A percentile compares a stretch with the other conserved stretches of the same genome.
Evolutionary conservation across 306 rosid species (phyloP).

Genomic region (Rosa rugosa): DNA sequence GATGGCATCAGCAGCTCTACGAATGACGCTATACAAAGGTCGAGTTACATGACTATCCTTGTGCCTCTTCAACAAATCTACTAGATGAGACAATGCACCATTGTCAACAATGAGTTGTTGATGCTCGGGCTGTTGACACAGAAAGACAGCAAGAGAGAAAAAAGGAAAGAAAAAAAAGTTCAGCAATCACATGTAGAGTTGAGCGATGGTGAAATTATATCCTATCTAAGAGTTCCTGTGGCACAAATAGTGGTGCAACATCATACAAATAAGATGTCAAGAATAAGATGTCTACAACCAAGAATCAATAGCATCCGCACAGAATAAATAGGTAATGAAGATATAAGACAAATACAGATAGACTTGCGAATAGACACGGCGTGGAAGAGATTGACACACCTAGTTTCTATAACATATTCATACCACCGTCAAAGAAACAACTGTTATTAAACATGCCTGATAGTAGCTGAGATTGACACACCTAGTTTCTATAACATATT

Average conservation of each 20-base stretch:
- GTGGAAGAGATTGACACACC: neutral
- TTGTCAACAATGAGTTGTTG: constrained; percentile 89
- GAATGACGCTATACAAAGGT: constrained; percentile 82
- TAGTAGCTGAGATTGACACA: too few relatives aligned
- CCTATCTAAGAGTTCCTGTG: neutral
- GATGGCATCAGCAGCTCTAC: constrained; percentile 98
- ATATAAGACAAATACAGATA: neutral
- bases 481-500: too few relatives aligned
- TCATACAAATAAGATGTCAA: neutral
- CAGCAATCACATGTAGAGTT: constrained; percentile 32
- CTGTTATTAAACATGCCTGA: too few relatives aligned
- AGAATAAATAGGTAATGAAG: neutral
- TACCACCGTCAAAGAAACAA: too few relatives aligned
- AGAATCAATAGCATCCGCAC: constrained; percentile 7
- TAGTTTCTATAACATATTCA: neutral
- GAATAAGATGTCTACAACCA: neutral
- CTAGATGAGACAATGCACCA: constrained; percentile 82
- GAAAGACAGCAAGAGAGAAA: constrained; percentile 7
- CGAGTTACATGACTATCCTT: constrained; percentile 54
- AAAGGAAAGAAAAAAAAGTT: constrained; percentile 20
- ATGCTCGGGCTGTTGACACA: constrained; percentile 89
- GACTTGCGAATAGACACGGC: neutral
- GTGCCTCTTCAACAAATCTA: constrained; percentile 81
- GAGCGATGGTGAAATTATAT: constrained; percentile 7
- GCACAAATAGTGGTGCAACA: neutral